phyloP scores from a whole-genome alignment of 2,329 filamentous ascomycete genomes.

The Penicillium expansum region DNA sequence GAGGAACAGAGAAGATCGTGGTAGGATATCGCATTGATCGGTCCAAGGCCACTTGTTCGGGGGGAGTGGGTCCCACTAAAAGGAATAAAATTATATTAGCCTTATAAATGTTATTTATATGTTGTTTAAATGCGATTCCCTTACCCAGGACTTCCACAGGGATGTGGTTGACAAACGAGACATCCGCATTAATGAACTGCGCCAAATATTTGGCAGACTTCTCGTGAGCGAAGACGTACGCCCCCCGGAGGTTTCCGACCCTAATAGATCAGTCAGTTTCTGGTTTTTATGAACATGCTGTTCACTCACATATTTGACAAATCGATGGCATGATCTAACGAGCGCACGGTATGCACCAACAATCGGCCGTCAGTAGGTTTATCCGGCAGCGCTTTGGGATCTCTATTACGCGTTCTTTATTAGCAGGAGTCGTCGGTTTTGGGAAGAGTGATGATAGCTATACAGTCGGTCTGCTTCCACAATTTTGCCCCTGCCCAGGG shows the following conservation, averaged over 20 bases:
- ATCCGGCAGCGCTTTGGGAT: too few species aligned
- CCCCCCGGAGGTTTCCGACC: slow-evolving; percentile 42
- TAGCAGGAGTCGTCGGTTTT: too few species aligned
- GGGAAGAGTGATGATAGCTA: too few species aligned
- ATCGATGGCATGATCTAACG: slow-evolving; percentile 56
- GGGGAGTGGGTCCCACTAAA: slow-evolving; percentile 25
- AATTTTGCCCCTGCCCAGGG: background rate
- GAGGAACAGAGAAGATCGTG: slow-evolving; percentile 43
- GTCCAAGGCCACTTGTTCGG: slow-evolving; percentile 38
- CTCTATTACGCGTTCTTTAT: too few species aligned
- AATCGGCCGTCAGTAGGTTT: slow-evolving; percentile 20
- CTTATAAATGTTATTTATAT: background rate
- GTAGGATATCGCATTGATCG: slow-evolving; percentile 39
- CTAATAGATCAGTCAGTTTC: slow-evolving; percentile 5
- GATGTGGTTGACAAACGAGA: slow-evolving; percentile 58
- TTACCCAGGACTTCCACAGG: slow-evolving; percentile 53
- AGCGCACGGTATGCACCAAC: slow-evolving; percentile 47
- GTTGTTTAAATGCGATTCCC: background rate
- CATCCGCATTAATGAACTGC: slow-evolving; percentile 53
- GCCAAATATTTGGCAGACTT: slow-evolving; percentile 57
- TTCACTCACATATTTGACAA: slow-evolving; percentile 11
- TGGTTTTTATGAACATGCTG: background rate
- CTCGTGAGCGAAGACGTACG: slow-evolving; percentile 54
- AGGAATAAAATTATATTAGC: background rate
- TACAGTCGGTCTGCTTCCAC: too few species aligned